A percentile compares a stretch with the other conserved stretches of the same genome.
phyloP scores from a whole-genome alignment of 108 stramenopile genomes.

The Aurantiochytrium sp. region DNA sequence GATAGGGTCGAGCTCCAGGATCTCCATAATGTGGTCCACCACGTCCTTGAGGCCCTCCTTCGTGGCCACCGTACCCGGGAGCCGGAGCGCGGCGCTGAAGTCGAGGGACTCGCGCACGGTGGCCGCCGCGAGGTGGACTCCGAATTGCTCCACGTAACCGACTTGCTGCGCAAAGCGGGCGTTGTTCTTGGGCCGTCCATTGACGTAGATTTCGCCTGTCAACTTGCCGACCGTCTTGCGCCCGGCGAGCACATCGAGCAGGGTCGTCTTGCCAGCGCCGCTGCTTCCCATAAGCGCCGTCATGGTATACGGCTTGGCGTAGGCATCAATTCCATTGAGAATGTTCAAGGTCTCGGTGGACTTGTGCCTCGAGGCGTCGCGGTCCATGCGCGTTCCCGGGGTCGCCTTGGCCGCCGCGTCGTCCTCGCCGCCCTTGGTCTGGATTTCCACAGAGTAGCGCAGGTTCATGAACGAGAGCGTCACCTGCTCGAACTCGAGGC shows the following conservation, averaged over 20 bases:
- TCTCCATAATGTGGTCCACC: conserved; percentile 69
- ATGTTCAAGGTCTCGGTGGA: conserved; percentile 35
- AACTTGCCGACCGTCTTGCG: conserved; percentile 73
- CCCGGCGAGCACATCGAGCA: conserved; percentile 73
- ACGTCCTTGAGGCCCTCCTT: conserved; percentile 40
- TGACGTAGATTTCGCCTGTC: conserved; percentile 70
- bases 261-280: conserved; percentile 64
- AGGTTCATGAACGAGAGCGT: conserved; percentile 53
- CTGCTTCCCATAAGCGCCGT: conserved; percentile 61
- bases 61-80: conserved; percentile 41
- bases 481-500: conserved; percentile 42
- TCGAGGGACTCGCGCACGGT: conserved; percentile 76
- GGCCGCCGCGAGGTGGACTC: conserved; percentile 71
- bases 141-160: conserved; percentile 86
- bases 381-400: not conserved
- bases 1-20: conserved; percentile 69
- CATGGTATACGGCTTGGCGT: conserved; percentile 43
- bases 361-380: conserved; percentile 1
- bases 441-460: conserved; percentile 37
- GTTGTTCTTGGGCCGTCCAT: conserved; percentile 70
- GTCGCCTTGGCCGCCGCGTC: not conserved
- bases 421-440: not conserved
- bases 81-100: conserved; percentile 75
- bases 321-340: conserved; percentile 45
- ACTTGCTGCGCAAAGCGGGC: conserved; percentile 46